Evolutionary conservation across 495 filamentous ascomycete species (phyloP), one percentile per base, ranked within the genome.

Genomic region (Friedmanniomyces endolithicus): DNA sequence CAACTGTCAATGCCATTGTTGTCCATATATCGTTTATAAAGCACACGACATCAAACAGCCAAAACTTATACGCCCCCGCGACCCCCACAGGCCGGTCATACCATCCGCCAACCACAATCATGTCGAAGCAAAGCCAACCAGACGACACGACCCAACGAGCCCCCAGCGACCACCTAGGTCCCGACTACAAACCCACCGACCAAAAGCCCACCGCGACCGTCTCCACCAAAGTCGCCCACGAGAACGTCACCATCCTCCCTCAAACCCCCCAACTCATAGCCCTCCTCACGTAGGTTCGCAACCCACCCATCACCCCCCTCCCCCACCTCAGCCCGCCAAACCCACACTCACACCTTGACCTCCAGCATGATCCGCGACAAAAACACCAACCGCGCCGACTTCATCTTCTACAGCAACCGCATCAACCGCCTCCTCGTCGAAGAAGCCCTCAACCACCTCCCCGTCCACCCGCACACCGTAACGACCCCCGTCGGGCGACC

Each of bases 351-450:
- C 9, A 25, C n/a, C 46, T 19, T 37, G 9, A 31, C 27, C 27
- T 34, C 12, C 41, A 98, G 90, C 56, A 96, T 95, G 79, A 96
- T 98, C 68, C 81, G 92, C 61, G 87, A 97, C 67, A 85, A 83
- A 70, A 77, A 84, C 60, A 98, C 94, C 9, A 75, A 78, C 29
- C 85, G 92, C 48, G 92, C 88, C 34, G 92, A 97, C 70, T 98
- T 97, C 70, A 95, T 98, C 63, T 98, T 98, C 75, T 95, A 96
- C 70, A 95, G 90, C 46, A 98, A 98, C 73, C 82, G 92, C 59
- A 97, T 98, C 65, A 97, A 97, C 65, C 88, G 94, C 22, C 77
- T 98, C n/a, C 78, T 98, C 11, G 94, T 98, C 23, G 92, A 98
- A 70, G 92, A 97, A 70, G 92, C 94, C 12, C 75, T 98, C 33